Evolutionary conservation across 1,284 basidiomycete genomes (phyloP), one percentile per base, ranked within the genome.

Genomic region (Cutaneotrichosporon dermatis): DNA sequence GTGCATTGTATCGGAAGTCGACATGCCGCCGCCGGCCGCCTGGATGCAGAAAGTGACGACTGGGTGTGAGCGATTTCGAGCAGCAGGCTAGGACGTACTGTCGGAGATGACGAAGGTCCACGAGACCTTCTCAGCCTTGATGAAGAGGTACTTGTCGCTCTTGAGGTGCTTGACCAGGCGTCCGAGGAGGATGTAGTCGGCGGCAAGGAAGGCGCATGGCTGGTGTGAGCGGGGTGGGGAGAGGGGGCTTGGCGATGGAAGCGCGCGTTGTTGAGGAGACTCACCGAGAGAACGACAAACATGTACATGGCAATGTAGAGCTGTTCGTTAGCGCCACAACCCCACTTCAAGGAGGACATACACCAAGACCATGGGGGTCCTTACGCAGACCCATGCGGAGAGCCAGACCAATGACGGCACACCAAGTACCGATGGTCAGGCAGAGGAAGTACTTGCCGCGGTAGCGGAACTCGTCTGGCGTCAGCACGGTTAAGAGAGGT

Each of bases 141-240:
- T 56, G 58, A 72, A 67, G 3, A 76, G 61, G 57, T 68, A 81
- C 40, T 81, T 64, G 59, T 82, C 80, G 51, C 80, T 81, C 46
- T 79, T 69, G 5, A 88, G 74, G 69, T 83, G 79, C 36, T 76
- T 76, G 7, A 85, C 83, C 9, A 89, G 73, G 15, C 84, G 83
- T 4, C 86, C 86, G 6, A 88, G 80, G 25, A 88, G 79, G 55
- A 88, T 79, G 66, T 89, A 89, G 69, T 85, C 82, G 36, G 86
- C 83, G 4, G 87, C 87, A 62, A 89, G 85, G 78, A 88, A 88
- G n/a, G 84, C 85, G 66, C 87, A 88, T 5, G 88, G 86, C 79
- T 83, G 64, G 34, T n/a, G 51, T 59, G 9, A 54, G 48, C 25
- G 25, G 25, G 25, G 25, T 25, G 25, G 25, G 25, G 25, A 25